phyloP scores from a whole-genome alignment of 768 basidiomycete genomes.

The Candolleomyces aberdarensis region DNA sequence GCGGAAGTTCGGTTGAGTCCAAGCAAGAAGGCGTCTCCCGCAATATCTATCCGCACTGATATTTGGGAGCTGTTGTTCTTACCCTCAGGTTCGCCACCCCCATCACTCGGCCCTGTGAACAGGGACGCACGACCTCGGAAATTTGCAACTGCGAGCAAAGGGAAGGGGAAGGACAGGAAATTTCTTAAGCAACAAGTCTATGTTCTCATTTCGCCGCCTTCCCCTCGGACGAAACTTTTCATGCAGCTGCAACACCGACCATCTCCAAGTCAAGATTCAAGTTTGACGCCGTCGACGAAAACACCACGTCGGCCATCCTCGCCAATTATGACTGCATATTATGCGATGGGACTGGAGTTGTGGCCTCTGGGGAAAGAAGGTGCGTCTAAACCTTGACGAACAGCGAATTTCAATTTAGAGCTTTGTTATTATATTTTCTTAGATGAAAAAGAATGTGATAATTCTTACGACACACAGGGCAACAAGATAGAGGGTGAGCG shows the following conservation, averaged over 20 bases:
- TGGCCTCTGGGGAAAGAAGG: background rate
- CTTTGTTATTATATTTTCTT: background rate
- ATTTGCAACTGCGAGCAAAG: background rate
- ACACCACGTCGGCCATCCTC: background rate
- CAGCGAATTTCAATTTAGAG: background rate
- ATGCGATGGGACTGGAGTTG: background rate
- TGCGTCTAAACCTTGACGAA: background rate
- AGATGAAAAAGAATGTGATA: slow-evolving; percentile 4
- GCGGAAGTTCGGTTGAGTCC: background rate
- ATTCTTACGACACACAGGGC: slow-evolving; percentile 7
- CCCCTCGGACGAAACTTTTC: background rate
- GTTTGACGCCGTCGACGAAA: background rate
- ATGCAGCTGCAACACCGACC: background rate
- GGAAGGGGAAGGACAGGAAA: background rate
- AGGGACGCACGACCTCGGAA: background rate
- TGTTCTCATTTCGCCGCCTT: background rate
- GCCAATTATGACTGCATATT: background rate
- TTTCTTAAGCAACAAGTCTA: background rate
- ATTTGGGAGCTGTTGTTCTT: slow-evolving; percentile 43
- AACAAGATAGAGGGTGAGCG: slow-evolving; percentile 9
- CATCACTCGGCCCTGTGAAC: slow-evolving; percentile 20
- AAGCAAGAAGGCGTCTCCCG: background rate
- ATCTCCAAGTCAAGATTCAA: background rate
- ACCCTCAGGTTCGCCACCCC: slow-evolving; percentile 34
- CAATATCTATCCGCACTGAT: slow-evolving; percentile 3